phyloP scores from a whole-genome alignment of 2,329 filamentous ascomycete species.

The Botrytis hyacinthi region DNA sequence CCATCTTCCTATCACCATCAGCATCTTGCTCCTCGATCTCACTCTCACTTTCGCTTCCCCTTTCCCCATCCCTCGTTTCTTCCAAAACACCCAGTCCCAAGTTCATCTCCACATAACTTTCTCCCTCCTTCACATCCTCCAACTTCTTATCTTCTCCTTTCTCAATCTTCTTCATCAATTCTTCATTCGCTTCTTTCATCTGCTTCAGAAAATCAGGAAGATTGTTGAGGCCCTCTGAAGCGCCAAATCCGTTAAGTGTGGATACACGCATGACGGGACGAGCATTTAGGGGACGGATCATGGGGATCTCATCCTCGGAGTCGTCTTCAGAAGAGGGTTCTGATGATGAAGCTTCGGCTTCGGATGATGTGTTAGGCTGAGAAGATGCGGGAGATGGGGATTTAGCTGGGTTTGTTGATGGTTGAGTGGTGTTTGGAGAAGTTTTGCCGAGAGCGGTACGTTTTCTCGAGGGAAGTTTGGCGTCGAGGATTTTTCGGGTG shows the following conservation, averaged over 20 bases:
- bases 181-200: conserved; percentile 30
- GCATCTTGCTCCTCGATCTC: conserved; percentile 12
- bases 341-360: not conserved
- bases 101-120: conserved; percentile 26
- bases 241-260: conserved; percentile 16
- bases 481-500: not conserved
- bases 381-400: conserved; percentile 2
- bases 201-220: conserved; percentile 26
- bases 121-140: conserved; percentile 23
- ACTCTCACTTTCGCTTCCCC: not conserved
- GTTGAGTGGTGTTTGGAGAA: not conserved
- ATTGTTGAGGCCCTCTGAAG: not conserved
- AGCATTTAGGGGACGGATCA: conserved; percentile 23
- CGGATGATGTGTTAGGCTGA: not conserved
- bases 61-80: conserved; percentile 21
- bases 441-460: conserved; percentile 5
- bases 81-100: conserved; percentile 29
- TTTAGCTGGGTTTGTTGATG: not conserved
- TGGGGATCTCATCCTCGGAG: conserved; percentile 21
- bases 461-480: conserved; percentile 10
- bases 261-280: conserved; percentile 28
- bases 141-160: conserved; percentile 20
- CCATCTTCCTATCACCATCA: conserved; percentile 11
- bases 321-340: not conserved
- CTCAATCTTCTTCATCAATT: conserved; percentile 23